phyloP scores from a whole-genome alignment of 2,329 filamentous ascomycete species.

The Alternaria solani region DNA sequence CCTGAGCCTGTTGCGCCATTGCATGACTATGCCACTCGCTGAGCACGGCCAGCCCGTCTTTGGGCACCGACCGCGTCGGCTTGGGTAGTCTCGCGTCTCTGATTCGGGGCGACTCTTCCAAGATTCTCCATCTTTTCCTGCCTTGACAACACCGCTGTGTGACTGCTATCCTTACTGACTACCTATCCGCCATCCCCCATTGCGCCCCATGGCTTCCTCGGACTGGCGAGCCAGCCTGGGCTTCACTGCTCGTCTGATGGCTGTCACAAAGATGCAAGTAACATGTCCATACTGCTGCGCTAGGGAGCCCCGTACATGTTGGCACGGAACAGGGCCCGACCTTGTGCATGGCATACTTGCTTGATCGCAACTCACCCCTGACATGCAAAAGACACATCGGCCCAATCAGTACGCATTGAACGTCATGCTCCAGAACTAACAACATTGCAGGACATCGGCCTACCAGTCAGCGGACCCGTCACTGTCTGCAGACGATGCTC shows the following conservation, averaged over 20 bases:
- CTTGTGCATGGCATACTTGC: constrained; percentile 3
- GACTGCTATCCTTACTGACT: not conserved
- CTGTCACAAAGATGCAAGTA: constrained; percentile 60
- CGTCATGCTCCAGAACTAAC: constrained; percentile 13
- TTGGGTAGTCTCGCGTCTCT: constrained; percentile 15
- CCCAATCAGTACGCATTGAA: not conserved
- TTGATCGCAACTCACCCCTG: constrained; percentile 3
- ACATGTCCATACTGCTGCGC: constrained; percentile 17
- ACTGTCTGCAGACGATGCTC: constrained; percentile 58
- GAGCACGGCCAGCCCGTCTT: not conserved
- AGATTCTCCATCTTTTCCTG: constrained; percentile 3
- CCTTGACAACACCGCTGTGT: constrained; percentile 12
- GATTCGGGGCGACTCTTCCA: constrained; percentile 12
- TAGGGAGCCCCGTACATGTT: constrained; percentile 8
- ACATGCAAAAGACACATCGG: not conserved
- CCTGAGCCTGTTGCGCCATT: not conserved
- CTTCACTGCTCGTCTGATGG: constrained; percentile 56
- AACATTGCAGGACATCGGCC: constrained; percentile 55
- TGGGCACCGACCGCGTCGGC: constrained; percentile 11
- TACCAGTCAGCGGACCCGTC: constrained; percentile 57
- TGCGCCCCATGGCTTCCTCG: constrained; percentile 31
- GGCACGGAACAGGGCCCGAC: constrained; percentile 4
- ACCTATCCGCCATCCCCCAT: not conserved
- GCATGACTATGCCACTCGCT: not conserved
- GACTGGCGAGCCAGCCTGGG: constrained; percentile 54